Conservation (phyloP, 306 rosid genomes). For the Quillaja saponaria region DNA sequence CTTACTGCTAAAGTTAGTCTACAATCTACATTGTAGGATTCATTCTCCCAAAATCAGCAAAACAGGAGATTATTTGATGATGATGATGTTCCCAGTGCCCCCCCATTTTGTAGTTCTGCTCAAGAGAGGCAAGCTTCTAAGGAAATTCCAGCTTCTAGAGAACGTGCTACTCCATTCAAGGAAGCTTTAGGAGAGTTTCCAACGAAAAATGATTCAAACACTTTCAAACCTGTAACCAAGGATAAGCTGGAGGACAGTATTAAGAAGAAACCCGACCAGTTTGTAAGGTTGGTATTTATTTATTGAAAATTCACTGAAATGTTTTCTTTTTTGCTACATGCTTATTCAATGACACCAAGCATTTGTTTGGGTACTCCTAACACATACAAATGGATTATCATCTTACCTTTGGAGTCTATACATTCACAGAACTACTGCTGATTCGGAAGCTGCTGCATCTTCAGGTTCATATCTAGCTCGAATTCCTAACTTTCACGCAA, state of each 20-base stretch:
- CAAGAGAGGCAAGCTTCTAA: constrained; percentile 57
- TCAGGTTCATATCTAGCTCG: constrained; percentile 65
- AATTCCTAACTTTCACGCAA: constrained; percentile 89
- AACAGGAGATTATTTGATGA: constrained; percentile 63
- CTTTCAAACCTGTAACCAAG: constrained; percentile 30
- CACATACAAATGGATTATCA: not conserved
- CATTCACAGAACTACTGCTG: constrained; percentile 55
- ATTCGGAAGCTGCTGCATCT: constrained; percentile 61
- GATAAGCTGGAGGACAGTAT: constrained; percentile 35
- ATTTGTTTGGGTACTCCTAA: constrained; percentile 4
- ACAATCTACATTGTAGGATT: constrained; percentile 36
- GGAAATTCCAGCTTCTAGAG: constrained; percentile 41
- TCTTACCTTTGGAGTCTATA: constrained; percentile 21
- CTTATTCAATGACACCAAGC: not conserved
- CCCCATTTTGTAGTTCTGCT: constrained; percentile 63
- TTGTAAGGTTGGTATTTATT: constrained; percentile 58
- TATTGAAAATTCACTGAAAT: constrained; percentile 13
- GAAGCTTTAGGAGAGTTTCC: constrained; percentile 34
- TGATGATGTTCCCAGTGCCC: constrained; percentile 85
- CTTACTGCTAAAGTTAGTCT: constrained; percentile 22
- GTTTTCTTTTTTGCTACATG: not conserved
- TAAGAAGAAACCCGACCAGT: constrained; percentile 48
- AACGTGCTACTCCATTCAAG: constrained; percentile 28
- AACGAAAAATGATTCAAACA: not conserved
- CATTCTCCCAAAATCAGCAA: constrained; percentile 39